Evolutionary conservation across 805 yeast species (phyloP).

Genomic region (Lachancea fermentati): DNA sequence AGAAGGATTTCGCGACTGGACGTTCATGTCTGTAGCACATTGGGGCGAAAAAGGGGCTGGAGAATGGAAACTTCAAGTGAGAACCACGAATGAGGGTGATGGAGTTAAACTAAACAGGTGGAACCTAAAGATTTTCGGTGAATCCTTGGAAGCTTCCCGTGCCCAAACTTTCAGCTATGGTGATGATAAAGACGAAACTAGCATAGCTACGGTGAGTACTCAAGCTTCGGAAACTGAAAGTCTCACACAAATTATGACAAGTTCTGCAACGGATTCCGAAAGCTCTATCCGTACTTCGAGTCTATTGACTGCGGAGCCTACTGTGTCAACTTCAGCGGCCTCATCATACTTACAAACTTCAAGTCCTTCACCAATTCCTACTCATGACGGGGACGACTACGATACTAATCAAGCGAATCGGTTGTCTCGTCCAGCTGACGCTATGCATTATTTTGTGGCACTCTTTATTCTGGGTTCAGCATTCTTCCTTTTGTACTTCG

Average conservation of each 20-base stretch:
- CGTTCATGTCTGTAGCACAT: slow-evolving; percentile 95
- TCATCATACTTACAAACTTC: no score
- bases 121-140: slow-evolving; percentile 82
- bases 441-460: slow-evolving; percentile 57
- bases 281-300: slow-evolving; percentile 3
- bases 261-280: not conserved
- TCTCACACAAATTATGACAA: slow-evolving; percentile 4
- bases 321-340: not conserved
- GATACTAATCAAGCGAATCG: slow-evolving; percentile 33
- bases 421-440: slow-evolving; percentile 38
- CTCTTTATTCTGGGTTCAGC: slow-evolving; percentile 55
- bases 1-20: slow-evolving; percentile 74
- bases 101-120: slow-evolving; percentile 51
- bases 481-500: slow-evolving; percentile 39
- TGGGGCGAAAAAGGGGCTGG: slow-evolving; percentile 96
- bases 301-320: not conserved
- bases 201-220: no score
- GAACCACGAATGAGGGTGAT: slow-evolving; percentile 37
- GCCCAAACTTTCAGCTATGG: slow-evolving; percentile 51
- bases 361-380: no score
- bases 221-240: no score
- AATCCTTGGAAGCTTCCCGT: slow-evolving; percentile 55
- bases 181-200: slow-evolving; percentile 29
- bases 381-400: no score
- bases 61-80: slow-evolving; percentile 70